These are phyloP conservation scores for Blastocystis sp. DNA, from an alignment of 352 stramenopile species.

Conservation along the genomic window DNA sequence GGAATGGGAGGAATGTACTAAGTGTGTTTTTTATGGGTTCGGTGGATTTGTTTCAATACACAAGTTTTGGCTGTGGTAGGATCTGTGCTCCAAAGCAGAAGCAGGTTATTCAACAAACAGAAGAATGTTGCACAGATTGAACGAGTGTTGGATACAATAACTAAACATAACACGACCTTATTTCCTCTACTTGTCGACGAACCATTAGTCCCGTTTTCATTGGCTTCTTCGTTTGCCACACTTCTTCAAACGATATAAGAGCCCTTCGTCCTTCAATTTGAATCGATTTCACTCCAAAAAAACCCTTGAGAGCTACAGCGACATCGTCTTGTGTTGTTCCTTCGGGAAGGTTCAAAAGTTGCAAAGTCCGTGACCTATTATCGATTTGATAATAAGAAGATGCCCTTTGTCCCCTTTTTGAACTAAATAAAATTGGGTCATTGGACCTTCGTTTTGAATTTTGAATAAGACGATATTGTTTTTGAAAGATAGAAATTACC, in stretches of 20 bases:
- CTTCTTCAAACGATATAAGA: conserved; percentile 1
- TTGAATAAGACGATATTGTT: background rate
- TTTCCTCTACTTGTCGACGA: background rate
- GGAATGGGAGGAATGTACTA: conserved; percentile 62
- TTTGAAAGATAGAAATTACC: background rate
- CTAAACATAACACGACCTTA: background rate
- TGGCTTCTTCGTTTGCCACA: conserved; percentile 36
- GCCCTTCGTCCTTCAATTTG: background rate
- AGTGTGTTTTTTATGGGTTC: background rate
- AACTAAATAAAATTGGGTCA: background rate
- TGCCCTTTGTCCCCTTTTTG: background rate
- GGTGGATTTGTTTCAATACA: no score
- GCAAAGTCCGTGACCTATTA: background rate
- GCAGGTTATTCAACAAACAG: background rate
- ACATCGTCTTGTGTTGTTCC: background rate
- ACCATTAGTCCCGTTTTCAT: background rate
- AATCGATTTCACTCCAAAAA: conserved; percentile 28
- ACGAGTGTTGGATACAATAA: background rate
- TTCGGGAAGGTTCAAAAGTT: background rate
- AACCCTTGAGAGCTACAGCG: background rate
- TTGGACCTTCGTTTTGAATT: background rate
- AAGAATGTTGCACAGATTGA: background rate
- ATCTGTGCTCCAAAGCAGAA: background rate
- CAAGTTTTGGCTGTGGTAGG: background rate
- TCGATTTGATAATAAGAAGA: background rate